phyloP scores from a whole-genome alignment of 1,284 basidiomycete genomes.

The Ganoderma multipileum region DNA sequence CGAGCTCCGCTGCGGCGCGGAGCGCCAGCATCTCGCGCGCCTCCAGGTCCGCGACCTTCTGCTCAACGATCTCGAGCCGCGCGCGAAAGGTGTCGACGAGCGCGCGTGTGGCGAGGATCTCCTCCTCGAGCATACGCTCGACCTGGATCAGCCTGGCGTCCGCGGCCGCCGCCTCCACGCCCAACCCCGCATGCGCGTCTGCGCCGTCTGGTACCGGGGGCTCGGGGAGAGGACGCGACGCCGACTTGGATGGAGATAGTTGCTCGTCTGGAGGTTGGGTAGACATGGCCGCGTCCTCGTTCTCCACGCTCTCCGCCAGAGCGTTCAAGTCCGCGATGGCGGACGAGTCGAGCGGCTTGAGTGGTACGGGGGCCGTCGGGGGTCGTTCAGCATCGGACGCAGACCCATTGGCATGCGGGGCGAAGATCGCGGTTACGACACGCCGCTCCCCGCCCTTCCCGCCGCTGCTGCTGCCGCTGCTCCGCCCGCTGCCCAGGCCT shows the following conservation, averaged over 20 bases:
- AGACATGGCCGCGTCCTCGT: not conserved
- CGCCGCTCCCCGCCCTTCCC: conserved; percentile 35
- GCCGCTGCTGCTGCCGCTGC: conserved; percentile 32
- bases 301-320: conserved; percentile 3
- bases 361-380: conserved; percentile 5
- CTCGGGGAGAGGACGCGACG: conserved; percentile 11
- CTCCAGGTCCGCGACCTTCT: conserved; percentile 38
- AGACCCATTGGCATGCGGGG: conserved; percentile 18
- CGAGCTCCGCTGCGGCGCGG: conserved; percentile 17
- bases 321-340: conserved; percentile 2
- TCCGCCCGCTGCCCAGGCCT: conserved; percentile 29
- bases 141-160: not conserved
- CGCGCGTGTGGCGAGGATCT: conserved; percentile 36
- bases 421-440: conserved; percentile 43
- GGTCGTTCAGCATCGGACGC: not conserved
- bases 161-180: conserved; percentile 5
- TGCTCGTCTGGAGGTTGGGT: conserved; percentile 4
- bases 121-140: conserved; percentile 30
- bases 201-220: conserved; percentile 2
- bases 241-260: not conserved
- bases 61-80: conserved; percentile 38
- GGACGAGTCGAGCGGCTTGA: conserved; percentile 6
- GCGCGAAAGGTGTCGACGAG: conserved; percentile 37
- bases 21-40: conserved; percentile 22
- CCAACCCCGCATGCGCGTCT: not conserved